Base-by-base conservation (phyloP, 192 early-diverging fungal genomes). In the Coemansia sp. region DNA sequence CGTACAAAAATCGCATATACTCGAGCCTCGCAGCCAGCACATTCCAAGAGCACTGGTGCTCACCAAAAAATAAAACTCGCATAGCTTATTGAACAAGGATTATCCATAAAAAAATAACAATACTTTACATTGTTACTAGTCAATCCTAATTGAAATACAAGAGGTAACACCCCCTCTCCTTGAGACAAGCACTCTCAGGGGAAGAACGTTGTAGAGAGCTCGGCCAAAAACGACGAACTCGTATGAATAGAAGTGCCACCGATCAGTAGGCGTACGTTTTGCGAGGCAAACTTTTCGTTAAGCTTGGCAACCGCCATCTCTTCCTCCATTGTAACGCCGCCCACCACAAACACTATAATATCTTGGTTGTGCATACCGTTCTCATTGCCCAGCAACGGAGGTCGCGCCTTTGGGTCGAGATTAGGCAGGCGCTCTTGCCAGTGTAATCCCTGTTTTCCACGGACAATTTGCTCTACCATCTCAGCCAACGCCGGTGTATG, bases 321-420 rank as follows among this genome's bases (percentile, higher is more conserved):
- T 69, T 99, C 98, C 50, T 95, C 96, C 78, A 93, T 93, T 0
- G 97, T 99, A 1, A 88, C 87, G n/a, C 98, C 98, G 29, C 98
- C 98, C 55, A 97, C 87, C 62, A 99, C 92, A 84, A 99, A 98
- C 18, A 98, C 87, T 63, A 99, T 93, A 43, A 98, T 88, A 75
- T 98, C 97, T 68, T 98, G 95, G 47, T 95, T 96, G 71, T 93
- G 89, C 2, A 79, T 38, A 16, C 78, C 78, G 69, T 38, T 74
- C 62, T 73, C 79, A 64, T 61, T 76, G 70, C 65, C 69, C 27
- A 74, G 53, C 29, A 63, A 33, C 61, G 72, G 80, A 12, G 75
- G 72, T 22, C 68, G 64, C 16, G 74, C 69, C 52, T 71, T 69
- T 24, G 75, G 80, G 36, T 83, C 80, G 11, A 83, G 70, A n/a